Base-by-base conservation (phyloP, 768 basidiomycete genomes). In the Gymnopilus junonius region DNA sequence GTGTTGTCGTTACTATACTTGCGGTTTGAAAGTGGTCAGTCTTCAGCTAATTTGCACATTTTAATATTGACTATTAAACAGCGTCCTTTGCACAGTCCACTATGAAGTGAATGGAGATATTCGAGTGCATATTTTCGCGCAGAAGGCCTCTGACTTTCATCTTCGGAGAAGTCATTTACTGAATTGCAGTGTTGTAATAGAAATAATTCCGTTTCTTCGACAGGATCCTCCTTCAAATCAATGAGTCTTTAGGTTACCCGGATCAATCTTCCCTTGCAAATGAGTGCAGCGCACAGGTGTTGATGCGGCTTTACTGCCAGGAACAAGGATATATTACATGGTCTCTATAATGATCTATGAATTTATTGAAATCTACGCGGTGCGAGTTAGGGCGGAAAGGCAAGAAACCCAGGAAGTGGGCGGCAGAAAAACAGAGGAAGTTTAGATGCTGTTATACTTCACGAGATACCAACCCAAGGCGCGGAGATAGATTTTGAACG, bases 1-100 rank as follows among this genome's bases (percentile, higher is more conserved):
- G 17, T 0, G 75, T 79, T 31, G 65, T 60, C 25, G 59, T 80
- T n/a, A 69, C 75, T 37, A 66, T 78, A 3, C 35, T 76, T 17
- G 67, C 60, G 29, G 54, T 57, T 20, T 55, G 46, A 50, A n/a
- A 14, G 8, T 21, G 25, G 64, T 45, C 8, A 31, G 40, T 15
- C 4, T 4, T 51, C 3, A 25, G 3, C 15, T 8, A 25, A 12
- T 14, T 15, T 21, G 20, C 12, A 14, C 27, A 12, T 29, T 5
- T 10, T 8, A 48, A 37, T 17, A 17, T 37, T 12, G 6, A 21
- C 7, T 3, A n/a, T 17, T 1, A 32, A 4, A 17, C 17, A 6
- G 8, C 29, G 29, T 31, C 32, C 48, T 27, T 8, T 4, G 4
- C 20, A 29, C n/a, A 42, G 40, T 42, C 40, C 40, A n/a, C 34